Percentiles rank a stretch among this genome's conserved stretches.
phyloP scores from a whole-genome alignment of 208 protist genomes.

The Acanthamoeba lenticulata region DNA sequence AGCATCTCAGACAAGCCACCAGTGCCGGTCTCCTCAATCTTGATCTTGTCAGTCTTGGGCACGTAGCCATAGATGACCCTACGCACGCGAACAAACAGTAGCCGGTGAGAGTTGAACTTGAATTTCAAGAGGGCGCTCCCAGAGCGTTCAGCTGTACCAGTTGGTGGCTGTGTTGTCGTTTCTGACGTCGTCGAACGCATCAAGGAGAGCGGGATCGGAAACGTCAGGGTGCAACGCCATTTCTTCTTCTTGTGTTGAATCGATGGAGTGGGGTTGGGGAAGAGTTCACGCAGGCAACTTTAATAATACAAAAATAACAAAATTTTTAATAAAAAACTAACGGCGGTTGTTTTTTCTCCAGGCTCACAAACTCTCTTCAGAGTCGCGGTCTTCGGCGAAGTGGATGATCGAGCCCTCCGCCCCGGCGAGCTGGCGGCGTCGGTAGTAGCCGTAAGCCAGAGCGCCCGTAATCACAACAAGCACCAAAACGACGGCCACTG shows the following conservation, averaged over 20 bases:
- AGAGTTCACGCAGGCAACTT: background rate
- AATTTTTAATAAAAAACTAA: too few relatives aligned
- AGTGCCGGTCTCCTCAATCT: background rate
- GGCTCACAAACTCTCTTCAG: too few relatives aligned
- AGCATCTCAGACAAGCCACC: background rate
- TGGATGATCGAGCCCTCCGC: too few relatives aligned
- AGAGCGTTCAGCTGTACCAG: background rate
- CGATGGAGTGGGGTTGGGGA: background rate
- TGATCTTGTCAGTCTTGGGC: background rate
- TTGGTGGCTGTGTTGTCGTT: constrained; percentile 1
- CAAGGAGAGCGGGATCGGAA: constrained; percentile 1
- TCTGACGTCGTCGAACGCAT: background rate
- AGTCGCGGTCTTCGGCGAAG: too few relatives aligned
- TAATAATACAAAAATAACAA: too few relatives aligned
- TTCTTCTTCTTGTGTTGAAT: background rate
- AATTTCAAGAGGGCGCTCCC: background rate
- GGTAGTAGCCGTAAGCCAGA: too few relatives aligned
- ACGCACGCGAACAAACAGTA: background rate
- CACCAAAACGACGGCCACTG: background rate
- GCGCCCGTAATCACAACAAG: background rate
- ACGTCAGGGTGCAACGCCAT: background rate
- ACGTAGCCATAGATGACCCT: constrained; percentile 4
- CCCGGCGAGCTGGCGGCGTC: background rate
- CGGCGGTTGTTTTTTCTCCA: too few relatives aligned
- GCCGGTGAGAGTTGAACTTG: background rate